Evolutionary conservation across 192 early-diverging fungal species (phyloP).

Genomic region (Coemansia sp.): DNA sequence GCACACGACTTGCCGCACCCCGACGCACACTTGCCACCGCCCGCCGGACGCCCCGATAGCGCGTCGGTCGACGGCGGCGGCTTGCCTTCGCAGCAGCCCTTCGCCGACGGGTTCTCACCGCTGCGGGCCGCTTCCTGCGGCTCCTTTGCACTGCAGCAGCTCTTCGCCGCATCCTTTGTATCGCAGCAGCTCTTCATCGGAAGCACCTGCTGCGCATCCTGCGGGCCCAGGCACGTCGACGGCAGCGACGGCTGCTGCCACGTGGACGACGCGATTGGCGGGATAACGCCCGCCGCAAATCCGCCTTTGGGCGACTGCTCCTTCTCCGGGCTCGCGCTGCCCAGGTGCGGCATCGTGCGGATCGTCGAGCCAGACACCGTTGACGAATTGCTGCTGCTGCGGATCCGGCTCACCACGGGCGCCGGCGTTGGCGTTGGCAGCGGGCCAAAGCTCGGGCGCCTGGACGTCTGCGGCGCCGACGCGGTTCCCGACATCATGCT

Average conservation of each 20-base stretch:
- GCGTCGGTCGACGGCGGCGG: no score
- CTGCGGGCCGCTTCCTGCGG: no score
- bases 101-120: no score
- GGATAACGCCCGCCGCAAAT: conserved; percentile 13
- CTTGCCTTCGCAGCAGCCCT: background rate
- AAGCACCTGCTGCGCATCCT: conserved; percentile 22
- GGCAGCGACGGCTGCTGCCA: conserved; percentile 3
- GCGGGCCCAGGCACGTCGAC: background rate
- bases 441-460: background rate
- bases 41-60: no score
- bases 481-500: background rate
- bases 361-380: background rate
- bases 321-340: background rate
- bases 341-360: background rate
- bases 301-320: no score
- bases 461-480: background rate
- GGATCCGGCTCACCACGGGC: background rate
- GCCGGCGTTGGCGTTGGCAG: background rate
- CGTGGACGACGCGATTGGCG: background rate
- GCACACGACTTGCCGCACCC: conserved; percentile 23
- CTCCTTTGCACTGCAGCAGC: background rate
- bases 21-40: no score
- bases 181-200: conserved; percentile 29
- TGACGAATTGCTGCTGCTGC: conserved; percentile 5
- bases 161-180: background rate